phyloP scores from a whole-genome alignment of 176 grass and related monocot species.

The Poa pratensis region DNA sequence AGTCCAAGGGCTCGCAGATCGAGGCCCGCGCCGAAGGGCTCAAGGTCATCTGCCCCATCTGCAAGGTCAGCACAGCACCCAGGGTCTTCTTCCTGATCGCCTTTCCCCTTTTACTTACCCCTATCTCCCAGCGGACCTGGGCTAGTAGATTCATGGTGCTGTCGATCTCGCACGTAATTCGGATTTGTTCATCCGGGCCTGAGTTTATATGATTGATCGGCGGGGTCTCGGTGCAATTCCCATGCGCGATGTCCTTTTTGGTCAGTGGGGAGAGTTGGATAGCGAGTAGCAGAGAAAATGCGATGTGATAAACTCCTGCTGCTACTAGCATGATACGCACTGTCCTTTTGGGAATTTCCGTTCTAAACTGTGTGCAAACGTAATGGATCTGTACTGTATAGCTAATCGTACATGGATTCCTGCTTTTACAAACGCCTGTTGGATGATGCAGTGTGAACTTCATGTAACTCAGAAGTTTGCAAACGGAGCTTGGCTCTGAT shows the following conservation, averaged over 20 bases:
- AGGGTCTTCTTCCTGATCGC: background rate
- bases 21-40: slow-evolving; percentile 91
- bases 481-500: too few species aligned
- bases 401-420: background rate
- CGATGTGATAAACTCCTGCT: background rate
- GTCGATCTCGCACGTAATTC: background rate
- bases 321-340: background rate
- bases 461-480: background rate
- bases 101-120: background rate
- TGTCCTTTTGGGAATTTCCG: background rate
- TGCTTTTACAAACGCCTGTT: background rate
- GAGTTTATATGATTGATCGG: background rate
- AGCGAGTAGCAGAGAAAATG: background rate
- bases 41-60: slow-evolving; percentile 89
- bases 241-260: background rate
- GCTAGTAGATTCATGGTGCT: background rate
- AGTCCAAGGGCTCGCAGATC: slow-evolving; percentile 87
- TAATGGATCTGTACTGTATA: background rate
- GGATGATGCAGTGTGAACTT: background rate
- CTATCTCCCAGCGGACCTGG: background rate
- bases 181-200: background rate
- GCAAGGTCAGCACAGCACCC: slow-evolving; percentile 63
- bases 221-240: background rate
- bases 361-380: background rate
- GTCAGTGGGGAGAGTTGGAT: background rate